Base-by-base conservation (phyloP, 345 rosid genomes). In the Arabidopsis suecica region DNA sequence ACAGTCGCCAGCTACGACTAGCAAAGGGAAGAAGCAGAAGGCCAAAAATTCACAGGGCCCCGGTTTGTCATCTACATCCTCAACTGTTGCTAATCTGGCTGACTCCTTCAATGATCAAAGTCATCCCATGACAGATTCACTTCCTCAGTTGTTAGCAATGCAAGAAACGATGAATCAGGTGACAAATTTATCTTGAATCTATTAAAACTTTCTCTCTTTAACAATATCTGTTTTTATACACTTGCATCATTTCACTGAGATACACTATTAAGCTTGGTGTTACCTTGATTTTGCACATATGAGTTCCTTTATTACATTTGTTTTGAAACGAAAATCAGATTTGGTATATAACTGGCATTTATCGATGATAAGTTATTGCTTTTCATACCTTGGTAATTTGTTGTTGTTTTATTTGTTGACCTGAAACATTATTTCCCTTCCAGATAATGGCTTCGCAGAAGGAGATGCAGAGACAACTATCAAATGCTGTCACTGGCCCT, bases 141-240 rank as follows among this genome's bases (percentile, higher is more conserved):
- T 79, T 32, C 82, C 93, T 61, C 97, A 86, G 49, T 45, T 88
- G 51, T 28, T 69, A 62, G 83, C 91, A 4, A 80, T 89, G 90
- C 92, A 87, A 75, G 86, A 87, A 66, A 83, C 65, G 62, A 82
- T 93, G 73, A 85, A 85, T 87, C 97, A 93, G 97, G 98, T 93
- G 59, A 84, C 65, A 20, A 47, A 9, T 73, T 78, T 60, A 63
- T 63, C 11, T 53, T 54, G 50, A 60, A 59, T 30, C 49, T 30
- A 34, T 9, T 5, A 7, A 3, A 16, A 28, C 12, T 23, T 22
- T 36, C 65, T 28, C 32, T 14, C 59, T 44, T 20, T 18, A 51
- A 37, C 42, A 49, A 14, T 36, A 16, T 63, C 47, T 68, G 41
- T 10, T 55, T 42, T 61, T 56, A 25, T 25, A 18, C 60, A 16